A percentile compares a stretch with the other conserved stretches of the same genome.
These are phyloP conservation scores for Zoysia matrella DNA, from an alignment of 202 grass and related monocot genomes.

Conservation along the genomic window DNA sequence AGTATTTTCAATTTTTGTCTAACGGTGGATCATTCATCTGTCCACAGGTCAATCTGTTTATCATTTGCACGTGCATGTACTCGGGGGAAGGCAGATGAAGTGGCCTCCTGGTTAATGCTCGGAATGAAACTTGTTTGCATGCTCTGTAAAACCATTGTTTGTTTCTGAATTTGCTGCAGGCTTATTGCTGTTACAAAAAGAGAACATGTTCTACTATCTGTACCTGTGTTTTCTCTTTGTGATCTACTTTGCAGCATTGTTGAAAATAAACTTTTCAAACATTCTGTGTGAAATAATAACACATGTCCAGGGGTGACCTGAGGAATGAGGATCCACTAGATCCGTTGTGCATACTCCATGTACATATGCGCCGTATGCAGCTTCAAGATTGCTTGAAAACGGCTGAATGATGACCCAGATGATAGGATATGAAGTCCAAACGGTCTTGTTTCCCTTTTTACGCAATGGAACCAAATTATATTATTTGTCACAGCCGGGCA, in stretches of 20 bases:
- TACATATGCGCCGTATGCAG: not conserved
- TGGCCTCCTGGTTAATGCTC: conserved; percentile 76
- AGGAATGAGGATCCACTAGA: not conserved
- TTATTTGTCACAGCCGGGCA: not conserved
- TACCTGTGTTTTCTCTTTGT: not conserved
- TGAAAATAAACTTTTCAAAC: not conserved
- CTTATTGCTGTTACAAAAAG: not conserved
- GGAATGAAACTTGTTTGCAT: not conserved
- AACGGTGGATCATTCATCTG: not conserved
- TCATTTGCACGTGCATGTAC: conserved; percentile 84
- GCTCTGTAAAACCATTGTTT: not conserved
- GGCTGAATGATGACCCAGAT: too few relatives aligned
- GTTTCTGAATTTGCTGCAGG: conserved; percentile 4
- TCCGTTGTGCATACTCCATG: not conserved
- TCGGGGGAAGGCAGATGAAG: conserved; percentile 88
- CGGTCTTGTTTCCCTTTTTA: not conserved
- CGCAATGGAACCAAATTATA: not conserved
- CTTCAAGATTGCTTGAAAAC: too few relatives aligned
- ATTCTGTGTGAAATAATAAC: not conserved
- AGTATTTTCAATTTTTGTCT: conserved; percentile 11
- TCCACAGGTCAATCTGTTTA: conserved; percentile 89
- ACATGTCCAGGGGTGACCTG: not conserved
- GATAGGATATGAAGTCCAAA: too few relatives aligned
- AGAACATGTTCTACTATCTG: not conserved
- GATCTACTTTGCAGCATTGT: not conserved